Evolutionary conservation across 2,329 filamentous ascomycete species (phyloP).

Genomic region (Phoma sp.): DNA sequence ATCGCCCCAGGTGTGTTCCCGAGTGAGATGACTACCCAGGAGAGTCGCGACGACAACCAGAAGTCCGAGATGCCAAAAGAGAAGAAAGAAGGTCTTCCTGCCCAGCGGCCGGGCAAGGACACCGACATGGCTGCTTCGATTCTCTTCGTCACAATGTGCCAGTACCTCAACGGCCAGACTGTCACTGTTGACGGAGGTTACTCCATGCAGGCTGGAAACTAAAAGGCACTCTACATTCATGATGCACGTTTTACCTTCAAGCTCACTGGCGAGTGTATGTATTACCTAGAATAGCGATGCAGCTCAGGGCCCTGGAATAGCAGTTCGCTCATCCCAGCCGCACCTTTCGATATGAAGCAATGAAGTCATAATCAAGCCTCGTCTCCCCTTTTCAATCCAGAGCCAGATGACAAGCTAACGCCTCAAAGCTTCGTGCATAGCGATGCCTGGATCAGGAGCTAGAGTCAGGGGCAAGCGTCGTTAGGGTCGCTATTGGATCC

Average conservation of each 20-base stretch:
- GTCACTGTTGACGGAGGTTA: slow-evolving; percentile 64
- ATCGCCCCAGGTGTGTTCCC: slow-evolving; percentile 66
- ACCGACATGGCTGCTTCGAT: slow-evolving; percentile 51
- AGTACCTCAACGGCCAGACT: slow-evolving; percentile 58
- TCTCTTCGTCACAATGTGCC: slow-evolving; percentile 59
- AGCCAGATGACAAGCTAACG: slow-evolving; percentile 24
- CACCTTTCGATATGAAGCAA: slow-evolving; percentile 14
- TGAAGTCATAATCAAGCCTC: slow-evolving; percentile 16
- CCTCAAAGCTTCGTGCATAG: slow-evolving; percentile 27
- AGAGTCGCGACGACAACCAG: slow-evolving; percentile 57
- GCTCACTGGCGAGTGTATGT: slow-evolving; percentile 9
- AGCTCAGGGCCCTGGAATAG: neutral
- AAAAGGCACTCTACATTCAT: slow-evolving; percentile 3
- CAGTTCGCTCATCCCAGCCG: neutral
- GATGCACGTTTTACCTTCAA: slow-evolving; percentile 2
- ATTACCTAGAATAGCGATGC: slow-evolving; percentile 10
- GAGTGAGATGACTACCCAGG: slow-evolving; percentile 63
- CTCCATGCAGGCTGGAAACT: slow-evolving; percentile 44
- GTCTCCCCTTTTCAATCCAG: neutral
- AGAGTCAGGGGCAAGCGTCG: slow-evolving; percentile 21
- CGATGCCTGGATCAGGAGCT: neutral
- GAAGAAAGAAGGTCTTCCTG: slow-evolving; percentile 59
- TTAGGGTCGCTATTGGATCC: slow-evolving; percentile 8
- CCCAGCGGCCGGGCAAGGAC: slow-evolving; percentile 62
- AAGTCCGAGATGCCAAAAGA: slow-evolving; percentile 62